Conservation (phyloP, 176 grass and related monocot genomes). For the Pharus latifolius region DNA sequence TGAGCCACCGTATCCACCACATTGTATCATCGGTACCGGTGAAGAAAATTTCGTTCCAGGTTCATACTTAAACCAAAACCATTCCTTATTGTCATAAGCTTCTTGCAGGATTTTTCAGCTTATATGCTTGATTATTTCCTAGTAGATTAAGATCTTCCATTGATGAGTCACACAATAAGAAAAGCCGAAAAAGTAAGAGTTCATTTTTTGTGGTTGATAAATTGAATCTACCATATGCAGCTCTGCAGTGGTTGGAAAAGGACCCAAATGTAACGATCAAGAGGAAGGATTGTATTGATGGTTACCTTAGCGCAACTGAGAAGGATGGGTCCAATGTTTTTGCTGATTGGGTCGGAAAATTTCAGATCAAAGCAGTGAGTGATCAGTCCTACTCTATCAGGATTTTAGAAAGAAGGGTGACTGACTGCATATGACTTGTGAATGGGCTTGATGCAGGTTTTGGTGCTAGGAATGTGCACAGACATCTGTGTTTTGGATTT, state of each 20-base stretch:
- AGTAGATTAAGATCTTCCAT: not conserved
- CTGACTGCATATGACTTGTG: not conserved
- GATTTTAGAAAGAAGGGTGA: not conserved
- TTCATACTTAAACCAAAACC: not conserved
- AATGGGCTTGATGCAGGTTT: constrained; percentile 38
- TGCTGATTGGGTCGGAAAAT: constrained; percentile 52
- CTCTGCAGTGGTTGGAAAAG: constrained; percentile 73
- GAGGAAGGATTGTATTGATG: constrained; percentile 80
- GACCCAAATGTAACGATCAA: constrained; percentile 70
- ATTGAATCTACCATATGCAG: constrained; percentile 27
- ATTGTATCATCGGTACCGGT: constrained; percentile 78
- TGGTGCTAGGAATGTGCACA: constrained; percentile 82
- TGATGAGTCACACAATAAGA: not conserved
- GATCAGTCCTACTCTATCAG: not conserved
- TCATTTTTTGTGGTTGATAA: not conserved
- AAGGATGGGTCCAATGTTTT: constrained; percentile 81
- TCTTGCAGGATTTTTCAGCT: not conserved
- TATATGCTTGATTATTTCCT: not conserved
- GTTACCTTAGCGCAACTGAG: constrained; percentile 59
- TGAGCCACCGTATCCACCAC: constrained; percentile 73
- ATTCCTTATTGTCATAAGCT: not conserved
- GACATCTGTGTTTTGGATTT: constrained; percentile 85
- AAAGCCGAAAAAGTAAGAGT: not conserved
- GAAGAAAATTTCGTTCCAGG: constrained; percentile 93
- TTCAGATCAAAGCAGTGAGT: constrained; percentile 68